Percentiles rank a stretch among this genome's conserved stretches.
Evolutionary conservation across 805 yeast species (phyloP).

Genomic region (Suhomyces prunicola): DNA sequence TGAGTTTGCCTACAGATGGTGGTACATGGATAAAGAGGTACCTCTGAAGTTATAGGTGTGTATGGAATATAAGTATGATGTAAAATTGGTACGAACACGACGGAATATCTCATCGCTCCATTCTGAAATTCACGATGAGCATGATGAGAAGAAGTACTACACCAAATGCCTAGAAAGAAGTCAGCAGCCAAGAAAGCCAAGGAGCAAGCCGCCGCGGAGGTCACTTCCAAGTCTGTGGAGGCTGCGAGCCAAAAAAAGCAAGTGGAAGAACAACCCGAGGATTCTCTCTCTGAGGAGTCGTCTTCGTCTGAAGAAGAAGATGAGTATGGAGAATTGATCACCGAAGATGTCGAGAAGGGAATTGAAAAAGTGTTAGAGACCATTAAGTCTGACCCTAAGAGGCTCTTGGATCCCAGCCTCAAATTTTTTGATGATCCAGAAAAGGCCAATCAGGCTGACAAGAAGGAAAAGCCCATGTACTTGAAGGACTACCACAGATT

Average conservation of each 20-base stretch:
- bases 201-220: conserved; percentile 28
- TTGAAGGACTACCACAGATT: conserved; percentile 90
- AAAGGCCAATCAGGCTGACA: conserved; percentile 23
- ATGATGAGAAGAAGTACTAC: background rate
- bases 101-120: conserved; percentile 16
- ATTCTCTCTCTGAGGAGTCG: conserved; percentile 29
- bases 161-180: conserved; percentile 78
- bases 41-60: conserved; percentile 2
- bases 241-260: conserved; percentile 12
- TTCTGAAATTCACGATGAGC: conserved; percentile 1
- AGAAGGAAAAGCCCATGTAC: conserved; percentile 64
- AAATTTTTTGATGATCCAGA: conserved; percentile 73
- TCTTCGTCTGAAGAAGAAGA: conserved; percentile 73
- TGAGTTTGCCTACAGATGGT: conserved; percentile 56
- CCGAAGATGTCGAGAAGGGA: conserved; percentile 81
- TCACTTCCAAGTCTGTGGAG: conserved; percentile 9
- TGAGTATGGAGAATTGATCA: conserved; percentile 82
- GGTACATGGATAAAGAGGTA: conserved; percentile 44
- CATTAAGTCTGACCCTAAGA: conserved; percentile 62
- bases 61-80: background rate
- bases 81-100: background rate
- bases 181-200: conserved; percentile 73
- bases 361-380: conserved; percentile 70
- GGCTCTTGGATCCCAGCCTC: conserved; percentile 62
- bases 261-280: conserved; percentile 21